phyloP scores from a whole-genome alignment of 495 filamentous ascomycete genomes.

The Tuber borchii region DNA sequence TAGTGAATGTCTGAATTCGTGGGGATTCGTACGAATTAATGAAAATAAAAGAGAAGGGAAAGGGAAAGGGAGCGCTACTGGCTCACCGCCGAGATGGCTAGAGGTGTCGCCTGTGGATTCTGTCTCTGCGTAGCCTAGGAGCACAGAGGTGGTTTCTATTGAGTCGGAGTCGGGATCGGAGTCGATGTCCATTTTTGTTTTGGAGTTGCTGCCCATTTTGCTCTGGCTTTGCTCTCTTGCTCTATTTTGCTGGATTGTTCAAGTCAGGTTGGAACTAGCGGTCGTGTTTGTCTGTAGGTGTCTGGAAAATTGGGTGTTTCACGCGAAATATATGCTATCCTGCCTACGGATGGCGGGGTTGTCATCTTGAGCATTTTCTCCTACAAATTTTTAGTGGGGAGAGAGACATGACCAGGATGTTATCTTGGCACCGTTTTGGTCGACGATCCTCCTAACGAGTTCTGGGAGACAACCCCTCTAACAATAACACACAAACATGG shows the following conservation, averaged over 20 bases:
- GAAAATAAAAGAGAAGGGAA: not conserved
- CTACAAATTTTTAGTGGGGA: not conserved
- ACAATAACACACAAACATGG: not conserved
- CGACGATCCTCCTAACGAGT: not conserved
- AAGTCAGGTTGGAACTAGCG: conserved; percentile 48
- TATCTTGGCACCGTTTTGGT: not conserved
- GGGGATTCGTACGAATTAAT: not conserved
- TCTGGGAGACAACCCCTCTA: not conserved
- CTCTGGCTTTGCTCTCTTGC: not conserved
- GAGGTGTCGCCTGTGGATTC: conserved; percentile 68
- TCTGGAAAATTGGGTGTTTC: not conserved
- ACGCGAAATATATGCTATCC: not conserved
- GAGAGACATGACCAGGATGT: not conserved
- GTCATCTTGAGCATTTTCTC: not conserved
- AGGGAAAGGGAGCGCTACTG: conserved; percentile 54
- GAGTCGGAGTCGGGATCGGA: conserved; percentile 75
- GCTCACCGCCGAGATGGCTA: conserved; percentile 78
- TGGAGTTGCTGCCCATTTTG: conserved; percentile 1
- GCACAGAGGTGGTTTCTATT: conserved; percentile 74
- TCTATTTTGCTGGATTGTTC: not conserved
- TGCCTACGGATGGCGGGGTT: not conserved
- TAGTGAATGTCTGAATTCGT: conserved; percentile 6
- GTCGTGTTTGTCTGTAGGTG: not conserved
- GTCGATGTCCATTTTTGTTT: conserved; percentile 65
- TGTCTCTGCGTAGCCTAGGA: conserved; percentile 85